Evolutionary conservation across 2,329 filamentous ascomycete genomes (phyloP), one percentile per base, ranked within the genome.

Genomic region (Fusarium sp.): DNA sequence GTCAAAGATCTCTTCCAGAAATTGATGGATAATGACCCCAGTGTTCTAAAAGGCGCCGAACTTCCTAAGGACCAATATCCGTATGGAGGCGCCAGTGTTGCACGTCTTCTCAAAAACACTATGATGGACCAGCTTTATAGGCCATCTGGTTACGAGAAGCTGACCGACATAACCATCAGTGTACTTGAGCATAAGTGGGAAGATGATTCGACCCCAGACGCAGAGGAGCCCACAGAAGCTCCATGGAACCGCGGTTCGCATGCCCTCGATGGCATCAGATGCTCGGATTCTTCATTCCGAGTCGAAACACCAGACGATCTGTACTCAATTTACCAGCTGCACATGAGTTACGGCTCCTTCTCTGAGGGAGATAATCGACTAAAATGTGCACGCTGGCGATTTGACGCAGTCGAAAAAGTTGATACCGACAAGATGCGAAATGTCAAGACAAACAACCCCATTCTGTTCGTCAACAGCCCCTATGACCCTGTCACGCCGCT

Each of bases 201-300:
- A 13, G 28, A 31, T 31, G 28, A 31, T 31, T 31, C 28, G 28
- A 31, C 28, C 10, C 10, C 28, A 10, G 10, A 11, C 10, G 28
- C 28, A 31, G 39, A 11, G 22, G 39, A 11, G 26, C 44, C 3
- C 31, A 43, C 6, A n/a, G 49, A 3, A 8, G 14, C 8, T 14
- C 13, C 13, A 22, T 42, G 20, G 28, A 31, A 31, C 28, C 28
- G 28, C 28, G 28, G 28, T 31, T 11, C 28, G 28, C 10, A 31
- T 31, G 28, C 28, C 10, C 28, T 31, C 13, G 28, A 31, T 4
- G 40, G 40, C 20, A 63, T 66, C 18, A 15, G 33, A 7, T 66
- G 63, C 28, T 49, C 44, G 4, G 63, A 66, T 43, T 55, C 53
- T 1, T 58, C 54, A 1, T 66, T 58, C 31, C 63, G 63, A 4